Evolutionary conservation across 176 grass and related monocot species (phyloP).

Genomic region (Oryza brachyantha): DNA sequence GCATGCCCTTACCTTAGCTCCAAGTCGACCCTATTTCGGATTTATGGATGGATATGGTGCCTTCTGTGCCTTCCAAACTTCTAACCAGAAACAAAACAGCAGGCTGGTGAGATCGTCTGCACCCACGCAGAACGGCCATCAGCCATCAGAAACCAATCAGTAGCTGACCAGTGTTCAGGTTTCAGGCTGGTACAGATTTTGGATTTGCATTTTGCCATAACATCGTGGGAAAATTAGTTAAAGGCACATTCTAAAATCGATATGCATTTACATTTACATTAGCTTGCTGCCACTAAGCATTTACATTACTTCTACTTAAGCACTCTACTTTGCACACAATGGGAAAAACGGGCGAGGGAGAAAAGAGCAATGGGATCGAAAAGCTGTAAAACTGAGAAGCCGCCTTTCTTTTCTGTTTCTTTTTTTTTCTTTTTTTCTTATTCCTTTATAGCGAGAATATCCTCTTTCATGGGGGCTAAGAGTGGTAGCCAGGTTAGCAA

Average conservation of each 20-base stretch:
- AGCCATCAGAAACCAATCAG: background rate
- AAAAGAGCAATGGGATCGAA: conserved; percentile 14
- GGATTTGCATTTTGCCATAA: conserved; percentile 21
- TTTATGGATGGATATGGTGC: no score
- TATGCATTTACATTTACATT: conserved; percentile 82
- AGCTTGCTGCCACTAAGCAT: conserved; percentile 68
- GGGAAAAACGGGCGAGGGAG: background rate
- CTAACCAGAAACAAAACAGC: no score
- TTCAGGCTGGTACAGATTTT: background rate
- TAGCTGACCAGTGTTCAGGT: background rate
- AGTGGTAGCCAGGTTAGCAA: conserved; percentile 58
- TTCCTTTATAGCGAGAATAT: conserved; percentile 22
- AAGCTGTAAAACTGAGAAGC: conserved; percentile 38
- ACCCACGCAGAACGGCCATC: no score
- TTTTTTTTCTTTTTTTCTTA: background rate
- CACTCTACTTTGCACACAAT: conserved; percentile 54
- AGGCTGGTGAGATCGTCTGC: no score
- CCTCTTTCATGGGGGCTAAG: conserved; percentile 47
- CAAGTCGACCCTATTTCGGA: no score
- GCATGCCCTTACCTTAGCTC: no score
- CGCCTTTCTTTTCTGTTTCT: background rate
- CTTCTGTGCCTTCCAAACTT: no score
- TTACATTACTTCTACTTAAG: conserved; percentile 65
- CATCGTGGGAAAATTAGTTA: conserved; percentile 14
- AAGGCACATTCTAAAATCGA: conserved; percentile 31